These are phyloP conservation scores for Colletotrichum abscissum DNA, from an alignment of 2,329 filamentous ascomycete species.

Conservation along the genomic window DNA sequence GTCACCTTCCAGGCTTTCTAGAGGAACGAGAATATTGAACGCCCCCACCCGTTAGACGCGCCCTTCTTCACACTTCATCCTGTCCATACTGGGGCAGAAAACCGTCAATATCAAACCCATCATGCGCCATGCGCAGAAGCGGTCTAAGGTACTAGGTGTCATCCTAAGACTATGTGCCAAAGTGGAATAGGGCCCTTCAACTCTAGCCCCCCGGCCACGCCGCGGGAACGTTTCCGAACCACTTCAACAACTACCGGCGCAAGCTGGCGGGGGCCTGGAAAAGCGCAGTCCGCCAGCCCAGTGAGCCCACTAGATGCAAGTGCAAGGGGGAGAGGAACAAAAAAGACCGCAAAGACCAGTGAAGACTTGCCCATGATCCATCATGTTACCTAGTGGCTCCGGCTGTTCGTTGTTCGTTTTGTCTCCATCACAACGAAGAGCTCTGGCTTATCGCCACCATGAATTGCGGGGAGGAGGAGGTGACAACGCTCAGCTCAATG, in stretches of 20 bases:
- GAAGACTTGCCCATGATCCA: background rate
- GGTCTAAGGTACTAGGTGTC: constrained; percentile 14
- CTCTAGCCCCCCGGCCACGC: background rate
- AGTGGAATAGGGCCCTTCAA: background rate
- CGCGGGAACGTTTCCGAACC: constrained; percentile 28
- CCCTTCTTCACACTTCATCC: background rate
- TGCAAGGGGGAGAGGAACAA: background rate
- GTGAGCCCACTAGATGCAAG: background rate
- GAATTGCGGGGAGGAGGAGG: background rate
- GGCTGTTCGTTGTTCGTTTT: background rate
- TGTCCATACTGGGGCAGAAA: background rate
- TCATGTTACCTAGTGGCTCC: background rate
- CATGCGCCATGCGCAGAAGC: constrained; percentile 3
- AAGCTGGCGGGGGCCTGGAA: background rate
- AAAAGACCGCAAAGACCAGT: background rate
- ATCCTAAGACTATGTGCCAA: constrained; percentile 12
- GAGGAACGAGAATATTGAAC: background rate
- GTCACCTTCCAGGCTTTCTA: background rate
- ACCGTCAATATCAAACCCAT: background rate
- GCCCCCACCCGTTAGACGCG: background rate
- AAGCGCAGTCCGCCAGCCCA: background rate
- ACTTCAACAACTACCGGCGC: constrained; percentile 21
- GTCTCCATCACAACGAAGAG: background rate
- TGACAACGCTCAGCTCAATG: constrained; percentile 1
- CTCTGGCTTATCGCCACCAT: background rate